A percentile compares a stretch with the other conserved stretches of the same genome.
These are phyloP conservation scores for Colletotrichum liriopes DNA, from an alignment of 2,329 filamentous ascomycete genomes.

Conservation along the genomic window DNA sequence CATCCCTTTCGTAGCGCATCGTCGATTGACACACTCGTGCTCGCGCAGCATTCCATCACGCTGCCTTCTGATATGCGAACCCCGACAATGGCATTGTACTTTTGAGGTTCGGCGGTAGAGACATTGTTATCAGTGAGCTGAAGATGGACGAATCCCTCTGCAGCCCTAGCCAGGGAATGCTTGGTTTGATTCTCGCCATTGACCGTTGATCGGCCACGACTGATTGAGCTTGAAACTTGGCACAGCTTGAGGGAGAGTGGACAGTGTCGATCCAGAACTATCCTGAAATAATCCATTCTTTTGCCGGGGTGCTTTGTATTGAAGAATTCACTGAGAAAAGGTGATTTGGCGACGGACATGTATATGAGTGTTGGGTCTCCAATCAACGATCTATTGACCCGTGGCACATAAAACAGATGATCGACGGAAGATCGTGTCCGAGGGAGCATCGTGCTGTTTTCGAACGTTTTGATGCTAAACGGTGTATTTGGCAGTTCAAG, in stretches of 20 bases:
- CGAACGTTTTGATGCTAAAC: background rate
- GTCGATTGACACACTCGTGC: background rate
- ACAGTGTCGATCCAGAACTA: background rate
- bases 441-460: background rate
- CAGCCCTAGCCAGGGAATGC: background rate
- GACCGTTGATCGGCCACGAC: background rate
- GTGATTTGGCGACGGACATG: background rate
- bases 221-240: background rate
- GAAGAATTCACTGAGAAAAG: background rate
- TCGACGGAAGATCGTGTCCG: background rate
- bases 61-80: background rate
- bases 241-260: background rate
- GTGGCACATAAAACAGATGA: background rate
- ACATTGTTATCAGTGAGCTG: background rate
- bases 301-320: background rate
- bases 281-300: background rate
- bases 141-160: background rate
- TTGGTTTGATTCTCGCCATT: background rate
- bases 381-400: background rate
- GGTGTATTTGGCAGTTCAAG: background rate
- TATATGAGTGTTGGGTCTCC: background rate
- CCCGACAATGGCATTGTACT: background rate
- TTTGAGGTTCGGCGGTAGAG: background rate
- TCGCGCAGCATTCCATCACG: background rate
- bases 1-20: background rate